Evolutionary conservation across 306 rosid genomes (phyloP), one percentile per base, ranked within the genome.

Genomic region (Fragaria iinumae): DNA sequence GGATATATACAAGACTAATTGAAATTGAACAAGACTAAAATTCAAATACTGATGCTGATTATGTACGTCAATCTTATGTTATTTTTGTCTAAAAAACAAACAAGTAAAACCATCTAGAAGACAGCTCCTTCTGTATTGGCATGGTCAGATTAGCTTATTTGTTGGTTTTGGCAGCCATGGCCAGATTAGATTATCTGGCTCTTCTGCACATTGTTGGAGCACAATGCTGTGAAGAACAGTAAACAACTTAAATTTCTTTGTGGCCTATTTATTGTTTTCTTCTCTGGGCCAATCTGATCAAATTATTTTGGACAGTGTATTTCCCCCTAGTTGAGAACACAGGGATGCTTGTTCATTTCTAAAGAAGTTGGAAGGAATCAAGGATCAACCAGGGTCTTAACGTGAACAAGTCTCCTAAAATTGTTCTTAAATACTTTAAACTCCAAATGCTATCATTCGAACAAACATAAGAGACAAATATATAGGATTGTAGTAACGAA

Each of bases 271-370:
- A 10, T 12, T 21, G 53, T 21, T 43, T 69, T n/a, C 16, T 69
- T 44, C 11, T 44, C 5, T 13, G 2, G 34, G 41, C 34, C 45
- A 20, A 13, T 6, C 45, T 50, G n/a, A 36, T 38, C 18, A 5
- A 53, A 2, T 69, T 25, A 8, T 36, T 36, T 53, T 55, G 5
- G 11, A 21, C 52, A 20, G 14, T 73, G 36, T 39, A 23, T 23
- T 38, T 34, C 4, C 7, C 2, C 6, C 48, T 5, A 7, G 23
- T 36, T 10, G 50, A 6, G 2, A 21, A 73, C 77, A 17, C 68
- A 8, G 82, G 80, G 52, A 71, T 80, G 39, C 83, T 25, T 80
- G 87, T 8, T 80, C 82, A 72, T 80, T 62, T 38, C 78, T 60
- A 41, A 84, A 69, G 77, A 84, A 80, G 18, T 80, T 84, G 0